A percentile compares a stretch with the other conserved stretches of the same genome.
Evolutionary conservation across 441 rosid species (phyloP).

Genomic region (Erysimum pusillum): DNA sequence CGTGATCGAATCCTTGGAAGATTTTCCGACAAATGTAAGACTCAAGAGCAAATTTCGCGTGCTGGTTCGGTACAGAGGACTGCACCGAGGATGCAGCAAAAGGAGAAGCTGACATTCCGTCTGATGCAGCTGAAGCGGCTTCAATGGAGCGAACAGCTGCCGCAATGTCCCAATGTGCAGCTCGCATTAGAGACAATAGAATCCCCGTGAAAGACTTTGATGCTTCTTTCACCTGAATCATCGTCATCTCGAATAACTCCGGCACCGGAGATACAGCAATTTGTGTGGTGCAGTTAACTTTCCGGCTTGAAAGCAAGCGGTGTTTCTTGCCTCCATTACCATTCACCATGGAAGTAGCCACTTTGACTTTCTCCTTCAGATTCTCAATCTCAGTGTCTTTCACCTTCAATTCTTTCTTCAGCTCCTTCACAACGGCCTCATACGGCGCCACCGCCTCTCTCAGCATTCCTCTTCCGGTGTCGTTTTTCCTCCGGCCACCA

Average conservation of each 20-base stretch:
- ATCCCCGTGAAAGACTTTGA: constrained; percentile 84
- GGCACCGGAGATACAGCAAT: constrained; percentile 74
- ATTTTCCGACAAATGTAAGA: constrained; percentile 79
- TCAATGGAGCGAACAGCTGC: constrained; percentile 96
- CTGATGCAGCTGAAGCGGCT: constrained; percentile 69
- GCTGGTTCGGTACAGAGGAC: constrained; percentile 67
- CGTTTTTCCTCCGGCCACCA: constrained; percentile 46
- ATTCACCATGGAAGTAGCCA: constrained; percentile 42
- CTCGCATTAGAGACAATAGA: constrained; percentile 82
- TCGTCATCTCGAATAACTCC: constrained; percentile 78
- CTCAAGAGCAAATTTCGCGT: constrained; percentile 85
- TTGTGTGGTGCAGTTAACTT: constrained; percentile 70
- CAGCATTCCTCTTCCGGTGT: constrained; percentile 55
- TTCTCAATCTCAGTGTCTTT: constrained; percentile 78
- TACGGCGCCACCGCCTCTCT: constrained; percentile 95
- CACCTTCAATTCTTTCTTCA: constrained; percentile 79
- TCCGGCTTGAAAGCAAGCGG: constrained; percentile 67
- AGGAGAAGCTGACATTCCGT: constrained; percentile 38
- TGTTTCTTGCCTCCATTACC: constrained; percentile 67
- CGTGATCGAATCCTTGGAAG: constrained; percentile 92
- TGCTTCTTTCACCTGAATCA: constrained; percentile 77
- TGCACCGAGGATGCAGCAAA: constrained; percentile 45
- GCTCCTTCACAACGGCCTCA: constrained; percentile 85
- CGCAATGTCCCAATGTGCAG: constrained; percentile 93
- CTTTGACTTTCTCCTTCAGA: constrained; percentile 78